Evolutionary conservation across 2,329 filamentous ascomycete species (phyloP), one percentile per base, ranked within the genome.

Genomic region (Fusarium sp.): DNA sequence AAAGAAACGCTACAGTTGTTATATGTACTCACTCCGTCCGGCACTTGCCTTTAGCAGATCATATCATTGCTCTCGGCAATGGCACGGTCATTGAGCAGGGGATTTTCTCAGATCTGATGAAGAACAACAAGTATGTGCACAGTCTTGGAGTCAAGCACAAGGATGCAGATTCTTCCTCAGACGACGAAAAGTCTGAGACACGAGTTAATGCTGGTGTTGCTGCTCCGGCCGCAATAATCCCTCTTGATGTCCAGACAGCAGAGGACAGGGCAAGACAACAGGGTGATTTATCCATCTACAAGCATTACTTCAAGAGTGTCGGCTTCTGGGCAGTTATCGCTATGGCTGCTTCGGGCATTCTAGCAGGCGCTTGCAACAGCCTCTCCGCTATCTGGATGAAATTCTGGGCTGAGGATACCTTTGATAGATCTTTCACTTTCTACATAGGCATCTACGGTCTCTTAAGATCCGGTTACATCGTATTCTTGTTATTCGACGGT

Each of bases 51-150:
- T 66, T 70, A 35, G 81, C 75, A 55, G 82, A 87, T 44, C 80
- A 83, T 33, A 80, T 87, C 9, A 79, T 87, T 39, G 82, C 80
- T 0, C 77, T 87, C 0, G 79, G 78, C 0, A 35, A 67, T 1
- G 83, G 84, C 0, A 76, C 68, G 0, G 62, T 86, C 2, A 72
- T 80, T 1, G 83, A 86, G 32, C 79, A 86, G 33, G 78, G 78
- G 0, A 53, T 43, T 6, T 78, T 77, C 49, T 15, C 56, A 0
- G 67, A 75, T 2, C 56, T 78, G 22, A 63, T 71, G 49, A 58
- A 63, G 2, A 79, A 79, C 39, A 73, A 77, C 17, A 78, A 76
- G 24, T 82, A 83, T 41, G 75, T 83, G 0, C 71, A 79, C 19
- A 77, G 76, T 13, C 75, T 83, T 0, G 77, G 76, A 0, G 66